Evolutionary conservation across 2,329 filamentous ascomycete genomes (phyloP).

Genomic region (Botrytis deweyae): DNA sequence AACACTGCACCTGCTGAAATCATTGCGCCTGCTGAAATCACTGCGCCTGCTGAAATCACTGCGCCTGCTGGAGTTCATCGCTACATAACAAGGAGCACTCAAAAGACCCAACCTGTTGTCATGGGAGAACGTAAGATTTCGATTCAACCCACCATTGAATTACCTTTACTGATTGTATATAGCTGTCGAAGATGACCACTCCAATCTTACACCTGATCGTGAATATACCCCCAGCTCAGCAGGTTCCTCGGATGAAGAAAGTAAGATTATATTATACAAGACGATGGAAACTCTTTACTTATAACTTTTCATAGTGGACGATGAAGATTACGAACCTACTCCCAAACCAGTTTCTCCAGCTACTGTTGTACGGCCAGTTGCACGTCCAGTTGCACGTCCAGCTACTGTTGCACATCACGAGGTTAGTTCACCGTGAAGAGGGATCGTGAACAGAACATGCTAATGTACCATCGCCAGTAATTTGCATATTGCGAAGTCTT

Average conservation of each 20-base stretch:
- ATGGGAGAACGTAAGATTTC: background rate
- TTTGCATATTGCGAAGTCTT: background rate
- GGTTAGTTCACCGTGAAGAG: background rate
- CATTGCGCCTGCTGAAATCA: background rate
- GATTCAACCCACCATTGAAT: background rate
- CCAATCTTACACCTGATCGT: too few relatives aligned
- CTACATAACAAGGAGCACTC: too few relatives aligned
- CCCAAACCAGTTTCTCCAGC: background rate
- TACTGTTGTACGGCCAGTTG: too few relatives aligned
- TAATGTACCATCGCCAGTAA: background rate
- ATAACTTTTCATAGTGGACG: background rate
- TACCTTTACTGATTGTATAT: background rate
- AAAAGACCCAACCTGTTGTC: background rate
- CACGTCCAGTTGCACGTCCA: background rate
- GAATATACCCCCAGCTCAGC: background rate
- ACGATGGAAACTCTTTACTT: background rate
- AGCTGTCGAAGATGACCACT: background rate
- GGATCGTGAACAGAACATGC: background rate
- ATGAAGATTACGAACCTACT: background rate
- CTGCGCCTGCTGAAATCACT: too few relatives aligned
- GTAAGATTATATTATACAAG: background rate
- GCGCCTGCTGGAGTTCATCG: background rate
- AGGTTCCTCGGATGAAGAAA: background rate
- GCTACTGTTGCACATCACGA: background rate
- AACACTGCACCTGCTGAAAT: too few relatives aligned